These are phyloP conservation scores for Gonium pectorale DNA, from an alignment of 139 green algal species.

Conservation along the genomic window DNA sequence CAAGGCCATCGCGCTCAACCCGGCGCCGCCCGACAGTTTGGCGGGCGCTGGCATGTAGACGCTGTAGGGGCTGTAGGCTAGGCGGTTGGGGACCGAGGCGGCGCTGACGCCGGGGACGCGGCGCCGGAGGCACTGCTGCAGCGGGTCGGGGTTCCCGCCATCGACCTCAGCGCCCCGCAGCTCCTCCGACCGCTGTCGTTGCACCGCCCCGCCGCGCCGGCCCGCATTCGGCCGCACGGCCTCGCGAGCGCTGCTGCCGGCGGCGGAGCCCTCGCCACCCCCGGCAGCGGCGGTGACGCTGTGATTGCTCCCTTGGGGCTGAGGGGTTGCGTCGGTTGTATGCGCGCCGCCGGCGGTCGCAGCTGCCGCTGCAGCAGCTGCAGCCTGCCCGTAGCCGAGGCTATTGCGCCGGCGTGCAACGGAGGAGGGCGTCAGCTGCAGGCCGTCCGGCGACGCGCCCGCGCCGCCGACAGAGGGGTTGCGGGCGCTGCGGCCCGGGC, in stretches of 20 bases:
- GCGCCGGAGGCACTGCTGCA: not conserved
- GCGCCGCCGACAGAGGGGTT: not conserved
- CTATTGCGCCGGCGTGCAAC: not conserved
- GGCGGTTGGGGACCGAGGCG: constrained; percentile 1
- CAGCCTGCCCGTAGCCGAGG: not conserved
- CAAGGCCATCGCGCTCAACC: not conserved
- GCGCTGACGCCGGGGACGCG: not conserved
- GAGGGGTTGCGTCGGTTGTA: too few species aligned
- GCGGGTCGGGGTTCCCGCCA: not conserved
- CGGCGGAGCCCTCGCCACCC: too few species aligned
- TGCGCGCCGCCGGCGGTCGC: not conserved
- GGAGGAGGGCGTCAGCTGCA: not conserved
- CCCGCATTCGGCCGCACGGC: too few species aligned
- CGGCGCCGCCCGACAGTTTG: too few species aligned
- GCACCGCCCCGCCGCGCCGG: not conserved
- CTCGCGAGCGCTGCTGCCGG: too few species aligned
- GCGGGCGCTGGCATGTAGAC: too few species aligned
- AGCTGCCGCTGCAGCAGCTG: not conserved
- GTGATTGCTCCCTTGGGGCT: too few species aligned
- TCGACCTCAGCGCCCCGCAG: not conserved
- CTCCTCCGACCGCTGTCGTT: not conserved
- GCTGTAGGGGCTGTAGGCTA: not conserved
- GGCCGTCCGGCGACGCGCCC: not conserved
- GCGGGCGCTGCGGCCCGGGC: not conserved
- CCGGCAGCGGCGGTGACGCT: too few species aligned